Base-by-base conservation (phyloP, 2,329 filamentous ascomycete species). In the Tricladium varicosporioides region DNA sequence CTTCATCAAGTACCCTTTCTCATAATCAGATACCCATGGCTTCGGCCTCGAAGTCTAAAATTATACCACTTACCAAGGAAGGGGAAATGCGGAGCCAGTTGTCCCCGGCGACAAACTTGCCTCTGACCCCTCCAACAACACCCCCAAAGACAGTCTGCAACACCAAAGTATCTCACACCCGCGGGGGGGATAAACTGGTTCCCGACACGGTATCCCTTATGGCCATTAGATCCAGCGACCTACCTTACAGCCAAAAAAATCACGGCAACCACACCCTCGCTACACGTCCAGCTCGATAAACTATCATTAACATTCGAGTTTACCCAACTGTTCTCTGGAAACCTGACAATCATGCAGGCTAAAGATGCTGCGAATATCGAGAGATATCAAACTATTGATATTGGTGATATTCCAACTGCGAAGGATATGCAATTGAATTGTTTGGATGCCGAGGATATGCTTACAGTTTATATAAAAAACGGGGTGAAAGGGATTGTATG, bases 251-350 rank as follows among this genome's bases (percentile, higher is more conserved):
- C 36, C 36, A 40, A 40, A 4, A 4, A 2, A n/a, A 40, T 40
- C 36, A 40, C 36, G 11, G 10, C 36, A 40, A 40, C 36, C 5
- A 40, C 36, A n/a, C 36, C 36, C 10, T 40, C 36, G 36, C n/a
- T 40, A n/a, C 36, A 40, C n/a, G 10, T 40, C 4, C 36, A 40
- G 36, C 36, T 40, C n/a, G 36, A 40, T 40, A 44, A 53, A 36
- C 42, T 53, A n/a, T 87, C 83, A 73, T 76, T 92, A 40, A 85
- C 82, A 5, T 92, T 91, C 78, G 91, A 92, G 74, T 92, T 91
- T 70, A 87, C 87, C 1, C 87, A 91, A 67, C 79, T 88, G 13
- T 16, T 18, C 40, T 7, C 48, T 8, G 15, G 33, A 2, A 4
- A 40, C 2, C 2, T 40, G n/a, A 5, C n/a, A 11, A 40, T 40